phyloP scores from a whole-genome alignment of 2,329 filamentous ascomycete species.

The Lasiodiplodia theobromae region DNA sequence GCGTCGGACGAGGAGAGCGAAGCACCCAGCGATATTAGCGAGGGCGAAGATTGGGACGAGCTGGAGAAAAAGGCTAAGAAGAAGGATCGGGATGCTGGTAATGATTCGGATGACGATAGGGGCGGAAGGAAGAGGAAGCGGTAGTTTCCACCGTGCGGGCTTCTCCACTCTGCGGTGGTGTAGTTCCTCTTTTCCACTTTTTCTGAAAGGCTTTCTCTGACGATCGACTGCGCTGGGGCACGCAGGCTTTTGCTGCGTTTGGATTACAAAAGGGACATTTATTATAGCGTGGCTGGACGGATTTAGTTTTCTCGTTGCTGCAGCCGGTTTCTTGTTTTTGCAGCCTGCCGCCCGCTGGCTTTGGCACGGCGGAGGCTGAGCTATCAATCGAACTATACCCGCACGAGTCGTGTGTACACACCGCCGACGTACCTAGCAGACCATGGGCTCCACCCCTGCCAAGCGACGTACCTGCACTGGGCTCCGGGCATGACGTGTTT shows the following conservation, averaged over 20 bases:
- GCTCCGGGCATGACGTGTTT: constrained; percentile 26
- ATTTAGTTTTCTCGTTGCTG: background rate
- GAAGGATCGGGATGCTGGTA: constrained; percentile 64
- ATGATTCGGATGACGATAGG: constrained; percentile 63
- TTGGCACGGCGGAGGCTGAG: constrained; percentile 11
- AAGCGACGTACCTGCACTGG: constrained; percentile 23
- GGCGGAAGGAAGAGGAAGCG: constrained; percentile 80
- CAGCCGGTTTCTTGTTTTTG: background rate
- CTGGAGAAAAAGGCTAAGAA: constrained; percentile 82
- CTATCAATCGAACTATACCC: constrained; percentile 19
- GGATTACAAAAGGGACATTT: constrained; percentile 21
- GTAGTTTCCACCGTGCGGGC: constrained; percentile 46
- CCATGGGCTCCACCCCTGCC: constrained; percentile 24
- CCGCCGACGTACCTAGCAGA: constrained; percentile 11
- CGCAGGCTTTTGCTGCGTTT: constrained; percentile 6
- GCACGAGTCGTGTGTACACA: constrained; percentile 20
- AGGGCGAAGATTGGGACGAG: constrained; percentile 93
- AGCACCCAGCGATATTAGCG: constrained; percentile 58
- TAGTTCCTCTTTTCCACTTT: constrained; percentile 29
- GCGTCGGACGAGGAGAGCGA: constrained; percentile 78
- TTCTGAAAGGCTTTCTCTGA: constrained; percentile 18
- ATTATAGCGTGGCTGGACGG: constrained; percentile 15
- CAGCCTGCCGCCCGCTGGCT: background rate
- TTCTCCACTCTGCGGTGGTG: constrained; percentile 9
- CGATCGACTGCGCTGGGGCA: constrained; percentile 12